A percentile compares a stretch with the other conserved stretches of the same genome.
Evolutionary conservation across 139 green algal genomes (phyloP).

Genomic region (Coelastrella sp.): DNA sequence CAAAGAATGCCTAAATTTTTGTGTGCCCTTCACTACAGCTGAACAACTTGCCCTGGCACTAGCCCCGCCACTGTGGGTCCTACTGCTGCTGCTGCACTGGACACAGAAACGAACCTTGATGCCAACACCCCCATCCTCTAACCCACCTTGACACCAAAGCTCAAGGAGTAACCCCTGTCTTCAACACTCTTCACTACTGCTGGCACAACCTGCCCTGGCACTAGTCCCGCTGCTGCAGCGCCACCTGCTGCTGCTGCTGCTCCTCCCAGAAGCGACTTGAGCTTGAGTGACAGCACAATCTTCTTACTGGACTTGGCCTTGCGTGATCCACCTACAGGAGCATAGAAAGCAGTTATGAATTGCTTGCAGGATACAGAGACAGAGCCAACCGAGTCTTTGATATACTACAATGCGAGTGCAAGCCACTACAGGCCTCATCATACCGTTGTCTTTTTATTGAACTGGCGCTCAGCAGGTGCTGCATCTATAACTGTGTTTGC

Average conservation of each 20-base stretch:
- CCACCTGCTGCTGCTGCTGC: slow-evolving; percentile 14
- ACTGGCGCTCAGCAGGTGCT: too few relatives aligned
- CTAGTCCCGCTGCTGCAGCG: not conserved
- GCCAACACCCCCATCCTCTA: too few relatives aligned
- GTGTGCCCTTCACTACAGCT: slow-evolving; percentile 82
- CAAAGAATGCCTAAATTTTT: slow-evolving; percentile 94
- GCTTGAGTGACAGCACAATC: slow-evolving; percentile 65
- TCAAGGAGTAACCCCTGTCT: slow-evolving; percentile 91
- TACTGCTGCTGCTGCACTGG: not conserved
- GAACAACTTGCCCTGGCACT: slow-evolving; percentile 62
- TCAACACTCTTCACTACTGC: slow-evolving; percentile 87
- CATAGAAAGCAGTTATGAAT: not conserved
- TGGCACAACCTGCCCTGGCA: slow-evolving; percentile 62
- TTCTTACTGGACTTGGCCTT: slow-evolving; percentile 57
- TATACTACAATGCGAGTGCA: too few relatives aligned
- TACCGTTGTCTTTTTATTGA: too few relatives aligned
- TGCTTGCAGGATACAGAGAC: not conserved
- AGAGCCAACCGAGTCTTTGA: too few relatives aligned
- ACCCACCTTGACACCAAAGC: slow-evolving; percentile 85
- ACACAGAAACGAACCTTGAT: too few relatives aligned
- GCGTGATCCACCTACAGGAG: not conserved
- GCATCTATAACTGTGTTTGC: too few relatives aligned
- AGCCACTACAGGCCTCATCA: too few relatives aligned
- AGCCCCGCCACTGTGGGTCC: not conserved
- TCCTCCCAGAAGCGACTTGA: slow-evolving; percentile 28